phyloP scores from a whole-genome alignment of 331 rosid genomes.

The Quercus phellos region DNA sequence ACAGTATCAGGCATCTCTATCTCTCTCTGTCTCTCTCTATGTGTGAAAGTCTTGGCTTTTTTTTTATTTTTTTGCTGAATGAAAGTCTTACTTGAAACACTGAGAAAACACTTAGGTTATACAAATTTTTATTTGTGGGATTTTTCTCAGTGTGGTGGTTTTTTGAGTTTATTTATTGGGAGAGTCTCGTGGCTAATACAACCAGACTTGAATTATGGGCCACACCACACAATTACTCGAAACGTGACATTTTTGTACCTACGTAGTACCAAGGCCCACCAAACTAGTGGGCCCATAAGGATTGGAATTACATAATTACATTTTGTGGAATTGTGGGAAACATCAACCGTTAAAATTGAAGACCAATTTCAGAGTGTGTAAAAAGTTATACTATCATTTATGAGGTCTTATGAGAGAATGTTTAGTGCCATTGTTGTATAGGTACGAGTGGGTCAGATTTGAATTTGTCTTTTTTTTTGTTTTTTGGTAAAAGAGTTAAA shows the following conservation, averaged over 20 bases:
- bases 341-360: background rate
- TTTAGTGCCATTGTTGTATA: background rate
- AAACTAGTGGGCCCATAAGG: background rate
- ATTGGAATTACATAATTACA: background rate
- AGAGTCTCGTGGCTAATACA: constrained; percentile 8
- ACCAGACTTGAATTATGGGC: constrained; percentile 40
- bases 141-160: background rate
- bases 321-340: background rate
- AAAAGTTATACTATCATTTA: no score
- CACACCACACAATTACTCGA: constrained; percentile 46
- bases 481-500: no score
- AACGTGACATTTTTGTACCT: constrained; percentile 57
- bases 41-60: background rate
- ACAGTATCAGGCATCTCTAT: constrained; percentile 12
- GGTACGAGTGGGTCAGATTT: constrained; percentile 3
- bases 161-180: background rate
- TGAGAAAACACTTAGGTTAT: background rate
- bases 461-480: background rate
- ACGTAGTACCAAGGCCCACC: background rate
- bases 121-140: constrained; percentile 21
- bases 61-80: no score
- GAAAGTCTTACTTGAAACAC: background rate
- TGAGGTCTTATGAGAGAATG: constrained; percentile 1
- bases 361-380: background rate
- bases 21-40: background rate